Evolutionary conservation across 1,284 basidiomycete species (phyloP), one percentile per base, ranked within the genome.

Genomic region (Microbotryum violaceum): DNA sequence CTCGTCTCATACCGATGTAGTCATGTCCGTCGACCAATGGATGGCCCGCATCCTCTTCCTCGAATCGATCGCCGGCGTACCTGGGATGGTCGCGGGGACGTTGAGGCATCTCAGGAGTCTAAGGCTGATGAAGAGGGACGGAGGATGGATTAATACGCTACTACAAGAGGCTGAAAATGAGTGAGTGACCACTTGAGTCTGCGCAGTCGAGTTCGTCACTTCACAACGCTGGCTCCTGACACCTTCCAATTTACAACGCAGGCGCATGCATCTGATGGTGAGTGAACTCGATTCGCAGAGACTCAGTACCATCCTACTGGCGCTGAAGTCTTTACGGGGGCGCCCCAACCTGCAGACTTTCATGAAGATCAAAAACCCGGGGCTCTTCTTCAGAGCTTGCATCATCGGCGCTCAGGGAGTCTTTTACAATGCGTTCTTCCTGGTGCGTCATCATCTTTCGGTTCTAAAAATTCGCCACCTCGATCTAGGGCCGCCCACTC

Each of bases 101-200:
- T 52, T 74, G 4, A 23, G 74, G 6, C 71, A 73, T 45, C 60
- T 94, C 27, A 81, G 82, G 49, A 89, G 87, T 74, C 78, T 94
- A 44, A 83, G 91, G 53, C 77, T 91, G 31, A 86, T 96, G 87
- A 82, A 84, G 68, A 83, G 91, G 54, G 91, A 96, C 75, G 86
- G 31, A 47, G 47, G 60, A 1, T 63, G 58, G 58, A 66, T 64
- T 33, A 57, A 55, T 14, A 42, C 54, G 7, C 81, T 91, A 47
- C 78, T 94, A 29, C 88, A 92, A 74, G 92, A 97, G 77, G 91
- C 91, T 8, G 92, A 97, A 74, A 97, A 97, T 73, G 92, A 97
- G 77, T 80, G 91, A 56, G 91, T 42, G 1, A 0, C 3, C 12
- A 42, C 37, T 18, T 42, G 14, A 42, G 37, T 42, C 12, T 42